A percentile compares a stretch with the other conserved stretches of the same genome.
Evolutionary conservation across 805 yeast species (phyloP).

Genomic region (Pichia scutulata): DNA sequence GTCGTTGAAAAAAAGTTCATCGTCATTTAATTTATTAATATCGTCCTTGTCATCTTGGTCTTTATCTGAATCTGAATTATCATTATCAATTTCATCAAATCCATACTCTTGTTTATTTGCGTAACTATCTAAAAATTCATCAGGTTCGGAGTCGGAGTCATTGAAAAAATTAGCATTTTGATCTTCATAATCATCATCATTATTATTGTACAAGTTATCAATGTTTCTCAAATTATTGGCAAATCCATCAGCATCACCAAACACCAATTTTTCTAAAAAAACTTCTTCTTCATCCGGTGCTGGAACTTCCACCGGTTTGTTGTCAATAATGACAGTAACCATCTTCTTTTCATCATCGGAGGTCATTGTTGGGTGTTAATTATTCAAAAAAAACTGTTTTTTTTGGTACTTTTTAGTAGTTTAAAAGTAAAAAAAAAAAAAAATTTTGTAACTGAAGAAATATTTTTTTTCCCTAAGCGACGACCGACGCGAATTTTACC

Average conservation of each 20-base stretch:
- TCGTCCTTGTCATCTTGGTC: constrained; percentile 31
- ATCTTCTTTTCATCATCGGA: constrained; percentile 10
- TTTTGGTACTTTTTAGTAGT: background rate
- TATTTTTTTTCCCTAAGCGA: background rate
- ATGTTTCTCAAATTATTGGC: constrained; percentile 53
- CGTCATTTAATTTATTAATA: constrained; percentile 34
- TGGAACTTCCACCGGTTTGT: constrained; percentile 32
- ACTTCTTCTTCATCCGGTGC: constrained; percentile 83
- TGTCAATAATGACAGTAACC: background rate
- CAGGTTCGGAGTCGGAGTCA: constrained; percentile 26
- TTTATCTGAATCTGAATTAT: constrained; percentile 26
- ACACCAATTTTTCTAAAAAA: constrained; percentile 71
- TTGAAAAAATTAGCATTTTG: constrained; percentile 18
- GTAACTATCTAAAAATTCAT: constrained; percentile 32
- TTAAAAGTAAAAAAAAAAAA: background rate
- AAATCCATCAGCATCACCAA: constrained; percentile 80
- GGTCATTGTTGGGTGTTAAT: constrained; percentile 2
- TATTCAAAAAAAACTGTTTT: background rate
- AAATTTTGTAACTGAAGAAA: background rate
- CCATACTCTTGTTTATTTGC: constrained; percentile 39
- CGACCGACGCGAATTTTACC: background rate
- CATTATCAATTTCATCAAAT: constrained; percentile 26
- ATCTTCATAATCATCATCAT: constrained; percentile 28
- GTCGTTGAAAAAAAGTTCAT: constrained; percentile 48
- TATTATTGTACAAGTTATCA: constrained; percentile 47